These are phyloP conservation scores for Chytriomyces hyalinus DNA, from an alignment of 192 early-diverging fungal genomes.

Conservation along the genomic window DNA sequence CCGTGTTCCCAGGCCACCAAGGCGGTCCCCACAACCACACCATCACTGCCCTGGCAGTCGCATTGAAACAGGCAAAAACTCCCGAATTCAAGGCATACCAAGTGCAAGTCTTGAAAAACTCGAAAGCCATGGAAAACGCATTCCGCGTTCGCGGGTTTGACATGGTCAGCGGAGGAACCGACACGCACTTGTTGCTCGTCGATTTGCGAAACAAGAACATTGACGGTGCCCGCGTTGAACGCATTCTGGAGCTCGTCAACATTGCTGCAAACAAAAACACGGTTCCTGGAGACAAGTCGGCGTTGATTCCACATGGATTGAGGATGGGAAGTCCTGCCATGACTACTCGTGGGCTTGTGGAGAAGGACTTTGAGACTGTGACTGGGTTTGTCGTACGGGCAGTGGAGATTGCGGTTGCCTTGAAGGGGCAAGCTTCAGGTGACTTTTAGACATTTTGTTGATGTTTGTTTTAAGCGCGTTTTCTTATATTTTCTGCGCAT, in stretches of 20 bases:
- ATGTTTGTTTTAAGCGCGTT: background rate
- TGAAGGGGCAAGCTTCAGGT: constrained; percentile 66
- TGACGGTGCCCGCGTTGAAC: constrained; percentile 96
- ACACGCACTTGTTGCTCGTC: constrained; percentile 92
- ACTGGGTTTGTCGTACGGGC: constrained; percentile 88
- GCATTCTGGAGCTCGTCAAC: constrained; percentile 93
- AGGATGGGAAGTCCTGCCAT: constrained; percentile 94
- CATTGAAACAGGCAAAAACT: constrained; percentile 87
- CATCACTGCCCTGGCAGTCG: constrained; percentile 93
- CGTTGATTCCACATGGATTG: constrained; percentile 91
- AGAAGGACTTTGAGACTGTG: constrained; percentile 87
- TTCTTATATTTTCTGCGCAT: background rate
- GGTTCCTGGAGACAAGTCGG: constrained; percentile 93
- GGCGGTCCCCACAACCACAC: constrained; percentile 99
- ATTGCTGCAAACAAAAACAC: constrained; percentile 99
- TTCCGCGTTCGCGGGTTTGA: constrained; percentile 76
- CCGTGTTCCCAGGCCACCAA: constrained; percentile 98
- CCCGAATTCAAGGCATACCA: constrained; percentile 91
- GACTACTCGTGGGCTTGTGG: constrained; percentile 89
- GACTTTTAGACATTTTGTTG: constrained; percentile 28
- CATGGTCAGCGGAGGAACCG: constrained; percentile 91
- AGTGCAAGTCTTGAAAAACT: constrained; percentile 86
- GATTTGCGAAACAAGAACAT: constrained; percentile 83
- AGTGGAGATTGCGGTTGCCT: constrained; percentile 76
- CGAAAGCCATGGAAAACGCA: constrained; percentile 82